Evolutionary conservation across 1,284 basidiomycete species (phyloP).

Genomic region (Phaffia rhodozyma): DNA sequence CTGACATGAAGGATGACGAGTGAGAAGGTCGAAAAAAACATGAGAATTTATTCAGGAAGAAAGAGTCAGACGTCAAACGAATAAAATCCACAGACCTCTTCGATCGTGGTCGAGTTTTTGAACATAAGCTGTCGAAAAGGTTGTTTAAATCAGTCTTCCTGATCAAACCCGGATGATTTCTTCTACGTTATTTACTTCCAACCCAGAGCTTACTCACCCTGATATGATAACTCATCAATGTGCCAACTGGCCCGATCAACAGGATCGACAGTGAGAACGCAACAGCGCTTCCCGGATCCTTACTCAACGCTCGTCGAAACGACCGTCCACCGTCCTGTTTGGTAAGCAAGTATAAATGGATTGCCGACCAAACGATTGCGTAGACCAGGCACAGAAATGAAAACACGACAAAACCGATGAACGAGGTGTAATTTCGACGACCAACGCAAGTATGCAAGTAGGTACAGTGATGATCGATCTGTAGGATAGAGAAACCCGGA

Average conservation of each 20-base stretch:
- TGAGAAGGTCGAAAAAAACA: no score
- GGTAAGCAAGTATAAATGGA: conserved; percentile 63
- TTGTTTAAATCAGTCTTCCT: background rate
- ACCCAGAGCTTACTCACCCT: conserved; percentile 44
- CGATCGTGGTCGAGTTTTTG: conserved; percentile 80
- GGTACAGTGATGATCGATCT: conserved; percentile 70
- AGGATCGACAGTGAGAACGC: conserved; percentile 56
- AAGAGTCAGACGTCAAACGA: background rate
- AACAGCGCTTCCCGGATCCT: conserved; percentile 61
- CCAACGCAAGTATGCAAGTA: conserved; percentile 93
- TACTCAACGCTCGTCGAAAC: conserved; percentile 48
- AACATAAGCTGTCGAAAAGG: conserved; percentile 48
- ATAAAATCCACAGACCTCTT: conserved; percentile 51
- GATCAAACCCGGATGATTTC: conserved; percentile 1
- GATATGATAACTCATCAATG: conserved; percentile 68
- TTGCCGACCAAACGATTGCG: conserved; percentile 63
- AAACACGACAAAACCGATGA: conserved; percentile 63
- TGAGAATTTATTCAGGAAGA: background rate
- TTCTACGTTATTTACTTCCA: background rate
- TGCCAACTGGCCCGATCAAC: conserved; percentile 67
- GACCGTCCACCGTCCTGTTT: conserved; percentile 37
- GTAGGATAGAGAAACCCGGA: background rate
- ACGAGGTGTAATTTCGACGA: conserved; percentile 78
- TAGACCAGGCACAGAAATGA: conserved; percentile 58
- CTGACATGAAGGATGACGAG: conserved; percentile 17